Evolutionary conservation across 306 rosid genomes (phyloP), one percentile per base, ranked within the genome.

Genomic region (Alnus rubra): DNA sequence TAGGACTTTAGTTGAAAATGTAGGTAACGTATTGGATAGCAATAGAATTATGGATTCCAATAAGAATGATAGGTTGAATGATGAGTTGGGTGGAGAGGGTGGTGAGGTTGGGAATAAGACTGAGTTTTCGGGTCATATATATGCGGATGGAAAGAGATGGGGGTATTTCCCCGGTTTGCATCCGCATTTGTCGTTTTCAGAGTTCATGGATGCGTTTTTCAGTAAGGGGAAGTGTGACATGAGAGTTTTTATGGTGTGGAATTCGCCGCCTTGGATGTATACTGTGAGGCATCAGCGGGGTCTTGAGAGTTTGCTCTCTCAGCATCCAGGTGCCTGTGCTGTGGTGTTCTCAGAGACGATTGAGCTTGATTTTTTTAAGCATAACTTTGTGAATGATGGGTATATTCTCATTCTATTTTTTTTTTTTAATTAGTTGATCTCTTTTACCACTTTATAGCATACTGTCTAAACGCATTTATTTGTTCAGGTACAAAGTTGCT

Each of bases 261-360:
- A 93, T 85, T 95, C 99, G 12, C 98, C 98, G 0, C 96, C 98
- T 77, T 95, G 99, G 99, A 95, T 91, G 99, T 95, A 48, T 51
- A 82, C 87, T 30, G 88, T 90, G 58, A 78, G 98, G 75, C 84
- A 88, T 64, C 99, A 95, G 80, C 93, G 98, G 72, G 93, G 97
- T 23, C 94, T 95, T 2, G 98, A 93, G 92, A 95, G 97, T 80
- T 82, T 95, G 75, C 85, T 95, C 30, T 84, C 75, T 74, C 96
- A 82, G 78, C 94, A 95, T 69, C 94, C 78, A 51, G 80, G 79
- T 65, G 98, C 97, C 53, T 95, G 98, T 87, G 97, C 93, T 71
- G 87, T 95, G n/a, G 86, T 95, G 62, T 90, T 93, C 79, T 91
- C 99, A 0, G 99, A 91, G 89, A 95, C 96, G 2, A 74, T 95